A percentile compares a stretch with the other conserved stretches of the same genome.
Evolutionary conservation across 192 early-diverging fungal species (phyloP).

Genomic region (Pilaira anomala): DNA sequence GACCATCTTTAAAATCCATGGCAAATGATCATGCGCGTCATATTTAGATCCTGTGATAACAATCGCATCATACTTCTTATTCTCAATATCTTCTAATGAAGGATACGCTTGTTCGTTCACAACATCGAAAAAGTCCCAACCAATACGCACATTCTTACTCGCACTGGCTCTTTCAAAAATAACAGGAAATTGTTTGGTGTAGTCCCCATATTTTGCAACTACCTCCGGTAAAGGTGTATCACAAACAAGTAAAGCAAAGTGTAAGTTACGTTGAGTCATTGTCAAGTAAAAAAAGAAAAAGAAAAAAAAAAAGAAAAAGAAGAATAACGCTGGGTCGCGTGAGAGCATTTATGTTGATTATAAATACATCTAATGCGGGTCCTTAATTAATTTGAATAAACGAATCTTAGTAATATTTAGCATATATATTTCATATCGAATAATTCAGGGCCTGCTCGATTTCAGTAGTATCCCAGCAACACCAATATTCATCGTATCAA

Average conservation of each 20-base stretch:
- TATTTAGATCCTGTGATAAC: conserved; percentile 56
- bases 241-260: conserved; percentile 46
- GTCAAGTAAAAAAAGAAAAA: too few relatives aligned
- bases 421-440: too few relatives aligned
- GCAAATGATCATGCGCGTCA: conserved; percentile 60
- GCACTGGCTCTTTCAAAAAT: conserved; percentile 35
- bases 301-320: too few relatives aligned
- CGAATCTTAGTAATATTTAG: too few relatives aligned
- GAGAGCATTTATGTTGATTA: too few relatives aligned
- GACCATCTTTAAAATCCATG: conserved; percentile 64
- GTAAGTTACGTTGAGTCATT: too few relatives aligned
- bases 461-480: too few relatives aligned
- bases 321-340: too few relatives aligned
- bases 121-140: conserved; percentile 39
- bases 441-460: too few relatives aligned
- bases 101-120: conserved; percentile 40
- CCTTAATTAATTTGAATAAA: too few relatives aligned
- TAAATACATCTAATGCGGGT: too few relatives aligned
- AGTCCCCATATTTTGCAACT: conserved; percentile 43
- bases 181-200: conserved; percentile 35
- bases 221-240: conserved; percentile 49
- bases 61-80: conserved; percentile 43
- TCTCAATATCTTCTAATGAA: neutral
- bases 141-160: conserved; percentile 11
- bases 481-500: too few relatives aligned